Percentiles rank a stretch among this genome's conserved stretches.
Evolutionary conservation across 1,139 yeast genomes (phyloP).

Genomic region (Saccharomyces hybrid): DNA sequence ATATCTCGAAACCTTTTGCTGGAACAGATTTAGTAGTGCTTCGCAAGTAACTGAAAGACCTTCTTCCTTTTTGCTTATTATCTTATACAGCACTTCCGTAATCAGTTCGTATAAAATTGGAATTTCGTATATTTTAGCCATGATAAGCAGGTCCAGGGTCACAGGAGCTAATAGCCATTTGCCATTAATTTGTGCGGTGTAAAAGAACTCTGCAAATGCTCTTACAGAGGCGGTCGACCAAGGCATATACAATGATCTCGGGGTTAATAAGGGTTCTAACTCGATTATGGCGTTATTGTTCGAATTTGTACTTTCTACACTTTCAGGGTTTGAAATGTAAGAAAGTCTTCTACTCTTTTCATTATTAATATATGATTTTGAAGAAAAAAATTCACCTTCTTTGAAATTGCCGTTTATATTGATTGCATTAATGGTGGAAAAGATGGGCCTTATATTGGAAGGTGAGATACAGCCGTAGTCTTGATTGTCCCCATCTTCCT

Average conservation of each 20-base stretch:
- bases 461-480: neutral
- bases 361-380: neutral
- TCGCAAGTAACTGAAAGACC: constrained; percentile 39
- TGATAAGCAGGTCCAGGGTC: constrained; percentile 52
- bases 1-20: constrained; percentile 16
- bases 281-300: constrained; percentile 14
- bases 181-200: constrained; percentile 70
- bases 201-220: constrained; percentile 64
- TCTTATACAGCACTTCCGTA: constrained; percentile 59
- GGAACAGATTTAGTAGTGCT: constrained; percentile 19
- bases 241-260: constrained; percentile 62
- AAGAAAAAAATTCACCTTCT: neutral
- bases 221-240: constrained; percentile 53
- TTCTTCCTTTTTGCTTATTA: constrained; percentile 55
- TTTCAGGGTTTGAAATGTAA: constrained; percentile 10
- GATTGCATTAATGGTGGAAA: neutral
- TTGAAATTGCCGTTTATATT: neutral
- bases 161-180: constrained; percentile 65
- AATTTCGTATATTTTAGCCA: constrained; percentile 57
- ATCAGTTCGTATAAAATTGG: constrained; percentile 63
- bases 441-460: neutral
- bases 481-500: neutral
- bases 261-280: constrained; percentile 54
- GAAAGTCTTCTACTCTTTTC: constrained; percentile 8
- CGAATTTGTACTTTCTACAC: constrained; percentile 8